Base-by-base conservation (phyloP, 2,329 filamentous ascomycete species). In the Hymenoscyphus fraxineus region DNA sequence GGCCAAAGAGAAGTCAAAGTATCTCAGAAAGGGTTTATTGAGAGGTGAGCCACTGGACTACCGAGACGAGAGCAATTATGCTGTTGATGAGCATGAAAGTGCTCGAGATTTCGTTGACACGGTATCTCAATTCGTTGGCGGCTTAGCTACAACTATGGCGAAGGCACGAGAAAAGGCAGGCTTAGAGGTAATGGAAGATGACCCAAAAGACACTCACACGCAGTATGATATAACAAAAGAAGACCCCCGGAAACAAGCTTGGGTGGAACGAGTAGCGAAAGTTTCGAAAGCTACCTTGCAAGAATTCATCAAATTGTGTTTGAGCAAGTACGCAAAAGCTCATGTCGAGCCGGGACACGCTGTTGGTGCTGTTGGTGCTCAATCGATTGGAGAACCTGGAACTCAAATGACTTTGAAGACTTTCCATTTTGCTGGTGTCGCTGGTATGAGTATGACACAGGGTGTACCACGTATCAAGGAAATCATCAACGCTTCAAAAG, bases 391-490 rank as follows among this genome's bases (percentile, higher is more conserved):
- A 78, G 95, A 99, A 75, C 95, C 95, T 0, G 95, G 95, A 76
- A 99, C 95, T 0, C 95, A 99, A 78, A 99, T 99, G 95, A 99
- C 95, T 0, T 80, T 99, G 68, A 98, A 98, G 80, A 98, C 95
- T 75, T 98, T 98, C 87, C 95, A 98, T 90, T 99, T 99, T 81
- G 95, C 95, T 75, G 95, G 95, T 90, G 95, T 99, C 68, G 95
- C 95, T 55, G 94, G 94, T 77, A 98, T 99, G 95, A 97, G 92
- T 84, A 97, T 99, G 75, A 99, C 95, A 0, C 92, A 97, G 75
- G 95, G 95, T 91, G 95, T 99, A 6, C 95, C 95, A 1, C 94
- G 95, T 88, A 99, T 99, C 81, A 99, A 99, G 80, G 95, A 99
- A 82, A 99, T 99, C 71, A 99, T 99, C 87, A 99, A 99, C 79